Percentiles rank a stretch among this genome's conserved stretches.
Evolutionary conservation across 805 yeast species (phyloP).

Genomic region (Pichia nanzhaoensis): DNA sequence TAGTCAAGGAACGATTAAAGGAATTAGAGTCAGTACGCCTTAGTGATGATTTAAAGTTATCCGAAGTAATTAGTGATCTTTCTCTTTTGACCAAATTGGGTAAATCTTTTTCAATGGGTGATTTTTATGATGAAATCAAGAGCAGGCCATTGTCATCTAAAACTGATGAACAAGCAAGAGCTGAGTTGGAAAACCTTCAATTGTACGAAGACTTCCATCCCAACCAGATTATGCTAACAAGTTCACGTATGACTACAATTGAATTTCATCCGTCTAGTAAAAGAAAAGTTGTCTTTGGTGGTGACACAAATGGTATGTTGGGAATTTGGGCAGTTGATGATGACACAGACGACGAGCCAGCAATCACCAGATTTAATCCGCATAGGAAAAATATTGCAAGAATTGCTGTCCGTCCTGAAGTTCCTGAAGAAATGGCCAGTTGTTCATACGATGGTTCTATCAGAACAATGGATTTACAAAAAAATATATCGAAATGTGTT

Average conservation of each 20-base stretch:
- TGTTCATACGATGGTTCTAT: conserved; percentile 87
- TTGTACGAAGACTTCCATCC: conserved; percentile 57
- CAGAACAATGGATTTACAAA: conserved; percentile 60
- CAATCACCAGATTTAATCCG: conserved; percentile 58
- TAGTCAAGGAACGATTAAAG: conserved; percentile 39
- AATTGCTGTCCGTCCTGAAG: conserved; percentile 42
- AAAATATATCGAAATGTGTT: conserved; percentile 52
- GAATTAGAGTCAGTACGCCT: conserved; percentile 39
- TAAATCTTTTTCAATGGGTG: conserved; percentile 58
- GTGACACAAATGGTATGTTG: conserved; percentile 80
- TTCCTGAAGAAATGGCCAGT: conserved; percentile 49
- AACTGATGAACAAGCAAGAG: conserved; percentile 42
- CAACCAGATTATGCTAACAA: conserved; percentile 61
- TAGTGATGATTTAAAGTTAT: conserved; percentile 56
- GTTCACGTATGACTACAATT: conserved; percentile 67
- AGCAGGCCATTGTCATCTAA: conserved; percentile 32
- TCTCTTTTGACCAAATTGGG: conserved; percentile 35
- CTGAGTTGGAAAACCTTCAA: conserved; percentile 44
- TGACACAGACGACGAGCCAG: conserved; percentile 36
- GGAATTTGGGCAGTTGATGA: conserved; percentile 81
- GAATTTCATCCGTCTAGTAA: conserved; percentile 67
- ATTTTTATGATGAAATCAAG: conserved; percentile 52
- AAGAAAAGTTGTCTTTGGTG: conserved; percentile 66
- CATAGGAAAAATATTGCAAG: conserved; percentile 72
- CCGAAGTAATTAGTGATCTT: conserved; percentile 46